A percentile compares a stretch with the other conserved stretches of the same genome.
Conservation (phyloP, 2,329 filamentous ascomycete species). For the Diplodia intermedia region DNA sequence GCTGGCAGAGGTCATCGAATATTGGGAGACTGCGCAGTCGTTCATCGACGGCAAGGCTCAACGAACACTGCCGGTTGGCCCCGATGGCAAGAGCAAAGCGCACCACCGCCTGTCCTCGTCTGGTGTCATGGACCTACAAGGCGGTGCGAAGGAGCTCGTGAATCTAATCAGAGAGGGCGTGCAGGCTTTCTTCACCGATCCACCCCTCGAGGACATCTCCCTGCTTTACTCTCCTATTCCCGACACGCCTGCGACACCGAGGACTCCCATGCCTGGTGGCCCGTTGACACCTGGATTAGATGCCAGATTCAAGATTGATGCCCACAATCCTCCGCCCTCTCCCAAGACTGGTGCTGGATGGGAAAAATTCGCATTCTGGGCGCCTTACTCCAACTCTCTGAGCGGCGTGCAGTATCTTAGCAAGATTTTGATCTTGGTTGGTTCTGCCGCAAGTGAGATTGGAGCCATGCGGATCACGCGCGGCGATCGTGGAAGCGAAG, state of each 20-base stretch:
- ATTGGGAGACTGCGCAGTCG: constrained; percentile 89
- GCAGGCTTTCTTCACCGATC: constrained; percentile 81
- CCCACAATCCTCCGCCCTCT: constrained; percentile 78
- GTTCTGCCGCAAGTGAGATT: constrained; percentile 87
- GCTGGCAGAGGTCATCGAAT: constrained; percentile 87
- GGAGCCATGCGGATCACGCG: constrained; percentile 74
- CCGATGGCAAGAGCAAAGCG: constrained; percentile 78
- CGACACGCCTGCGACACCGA: constrained; percentile 71
- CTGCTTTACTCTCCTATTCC: constrained; percentile 82
- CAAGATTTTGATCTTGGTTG: constrained; percentile 80
- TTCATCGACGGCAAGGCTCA: constrained; percentile 90
- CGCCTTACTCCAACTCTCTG: constrained; percentile 87
- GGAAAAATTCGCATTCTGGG: constrained; percentile 97
- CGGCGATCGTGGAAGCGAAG: constrained; percentile 68
- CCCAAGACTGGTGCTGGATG: constrained; percentile 78
- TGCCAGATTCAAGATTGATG: constrained; percentile 80
- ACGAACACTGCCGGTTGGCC: constrained; percentile 76
- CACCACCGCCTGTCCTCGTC: constrained; percentile 81
- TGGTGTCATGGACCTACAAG: constrained; percentile 74
- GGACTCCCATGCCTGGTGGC: constrained; percentile 57
- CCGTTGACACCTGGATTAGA: constrained; percentile 68
- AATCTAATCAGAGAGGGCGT: constrained; percentile 81
- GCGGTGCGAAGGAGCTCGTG: constrained; percentile 81
- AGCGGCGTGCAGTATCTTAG: constrained; percentile 91
- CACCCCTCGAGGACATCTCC: constrained; percentile 90